Evolutionary conservation across 2,329 filamentous ascomycete species (phyloP).

Genomic region (Aspergillus candidus): DNA sequence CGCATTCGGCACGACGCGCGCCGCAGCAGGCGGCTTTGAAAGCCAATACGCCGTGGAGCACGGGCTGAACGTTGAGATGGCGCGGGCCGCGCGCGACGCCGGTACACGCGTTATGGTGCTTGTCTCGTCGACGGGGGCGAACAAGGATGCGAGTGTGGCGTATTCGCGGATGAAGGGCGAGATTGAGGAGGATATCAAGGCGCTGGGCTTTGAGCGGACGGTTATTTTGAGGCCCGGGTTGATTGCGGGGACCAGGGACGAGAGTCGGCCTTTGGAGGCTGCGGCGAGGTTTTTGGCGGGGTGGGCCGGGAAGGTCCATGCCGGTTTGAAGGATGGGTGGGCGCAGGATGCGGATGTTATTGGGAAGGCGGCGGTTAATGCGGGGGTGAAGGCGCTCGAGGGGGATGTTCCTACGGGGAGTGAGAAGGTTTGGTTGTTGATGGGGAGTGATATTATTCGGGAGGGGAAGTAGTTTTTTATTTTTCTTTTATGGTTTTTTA

Average conservation of each 20-base stretch:
- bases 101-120: constrained; percentile 72
- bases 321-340: constrained; percentile 55
- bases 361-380: constrained; percentile 38
- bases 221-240: constrained; percentile 69
- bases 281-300: constrained; percentile 52
- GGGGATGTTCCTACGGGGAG: constrained; percentile 34
- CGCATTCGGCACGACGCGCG: constrained; percentile 72
- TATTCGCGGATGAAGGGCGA: constrained; percentile 76
- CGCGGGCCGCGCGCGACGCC: constrained; percentile 64
- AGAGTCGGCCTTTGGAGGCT: constrained; percentile 54
- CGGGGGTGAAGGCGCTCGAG: constrained; percentile 35
- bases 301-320: constrained; percentile 49
- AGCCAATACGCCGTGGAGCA: constrained; percentile 84
- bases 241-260: constrained; percentile 65
- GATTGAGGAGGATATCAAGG: constrained; percentile 70
- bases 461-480: constrained; percentile 17
- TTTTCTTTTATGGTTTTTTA: neutral
- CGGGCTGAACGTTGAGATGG: constrained; percentile 75
- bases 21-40: constrained; percentile 65
- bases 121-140: constrained; percentile 56
- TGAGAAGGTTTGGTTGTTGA: constrained; percentile 37
- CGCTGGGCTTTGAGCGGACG: constrained; percentile 67
- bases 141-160: constrained; percentile 47
- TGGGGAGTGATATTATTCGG: constrained; percentile 34
- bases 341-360: constrained; percentile 72